Percentiles rank a stretch among this genome's conserved stretches.
Conservation (phyloP, 768 basidiomycete species). For the Phylloporus sp. region DNA sequence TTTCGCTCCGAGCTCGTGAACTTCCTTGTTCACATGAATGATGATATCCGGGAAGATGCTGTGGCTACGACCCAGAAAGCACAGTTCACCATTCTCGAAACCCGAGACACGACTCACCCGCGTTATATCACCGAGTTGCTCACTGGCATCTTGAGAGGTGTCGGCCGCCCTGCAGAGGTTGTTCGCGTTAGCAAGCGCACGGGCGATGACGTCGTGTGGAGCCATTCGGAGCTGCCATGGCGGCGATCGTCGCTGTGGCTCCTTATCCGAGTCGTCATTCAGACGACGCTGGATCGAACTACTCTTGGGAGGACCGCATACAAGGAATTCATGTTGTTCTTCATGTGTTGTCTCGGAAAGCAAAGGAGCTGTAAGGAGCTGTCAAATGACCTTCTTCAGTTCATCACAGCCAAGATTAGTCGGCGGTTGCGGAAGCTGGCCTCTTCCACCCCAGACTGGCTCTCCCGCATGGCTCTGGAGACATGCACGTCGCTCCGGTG, state of each 20-base stretch:
- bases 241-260: conserved; percentile 37
- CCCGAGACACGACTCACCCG: conserved; percentile 29
- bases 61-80: conserved; percentile 24
- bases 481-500: conserved; percentile 22
- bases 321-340: conserved; percentile 46
- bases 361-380: conserved; percentile 12
- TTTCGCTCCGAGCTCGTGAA: conserved; percentile 35
- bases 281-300: conserved; percentile 25
- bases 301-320: conserved; percentile 28
- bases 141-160: conserved; percentile 39
- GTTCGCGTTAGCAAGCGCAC: conserved; percentile 31
- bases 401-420: conserved; percentile 26
- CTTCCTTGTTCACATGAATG: conserved; percentile 31
- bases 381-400: conserved; percentile 27
- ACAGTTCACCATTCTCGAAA: conserved; percentile 17
- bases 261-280: conserved; percentile 31
- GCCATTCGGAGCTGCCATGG: conserved; percentile 27
- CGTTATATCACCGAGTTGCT: conserved; percentile 46
- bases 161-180: conserved; percentile 19
- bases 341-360: conserved; percentile 30
- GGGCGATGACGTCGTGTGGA: conserved; percentile 29
- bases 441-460: conserved; percentile 23
- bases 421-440: conserved; percentile 27
- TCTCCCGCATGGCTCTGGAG: conserved; percentile 37
- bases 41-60: conserved; percentile 26